Evolutionary conservation across 2,329 filamentous ascomycete species (phyloP).

Genomic region (Taxawa tesnikishii): DNA sequence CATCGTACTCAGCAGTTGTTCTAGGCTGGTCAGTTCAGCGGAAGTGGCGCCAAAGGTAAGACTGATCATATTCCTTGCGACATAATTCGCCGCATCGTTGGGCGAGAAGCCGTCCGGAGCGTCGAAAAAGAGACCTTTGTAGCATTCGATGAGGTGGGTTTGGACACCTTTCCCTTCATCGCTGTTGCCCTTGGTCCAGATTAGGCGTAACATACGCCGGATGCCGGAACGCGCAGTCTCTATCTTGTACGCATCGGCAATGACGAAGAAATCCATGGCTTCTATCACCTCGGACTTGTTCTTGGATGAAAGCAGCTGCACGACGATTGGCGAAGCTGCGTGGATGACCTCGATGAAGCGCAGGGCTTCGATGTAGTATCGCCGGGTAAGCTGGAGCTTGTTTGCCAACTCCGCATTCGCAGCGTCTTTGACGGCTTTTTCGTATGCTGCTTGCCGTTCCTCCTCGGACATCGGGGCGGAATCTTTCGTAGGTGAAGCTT

Average conservation of each 20-base stretch:
- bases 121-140: conserved; percentile 91
- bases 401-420: conserved; percentile 80
- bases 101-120: conserved; percentile 76
- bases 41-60: conserved; percentile 91
- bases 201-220: conserved; percentile 85
- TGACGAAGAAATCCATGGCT: conserved; percentile 96
- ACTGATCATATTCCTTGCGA: conserved; percentile 98
- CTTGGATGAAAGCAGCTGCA: conserved; percentile 78
- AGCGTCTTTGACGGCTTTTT: conserved; percentile 74
- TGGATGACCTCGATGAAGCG: conserved; percentile 89
- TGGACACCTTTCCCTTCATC: conserved; percentile 98
- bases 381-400: conserved; percentile 73
- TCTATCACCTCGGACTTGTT: conserved; percentile 99
- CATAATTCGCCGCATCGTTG: conserved; percentile 89
- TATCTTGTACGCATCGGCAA: conserved; percentile 91
- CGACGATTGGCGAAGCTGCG: conserved; percentile 65
- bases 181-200: conserved; percentile 99
- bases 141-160: conserved; percentile 91
- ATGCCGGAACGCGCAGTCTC: conserved; percentile 89
- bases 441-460: conserved; percentile 58
- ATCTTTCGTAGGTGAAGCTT: conserved; percentile 52
- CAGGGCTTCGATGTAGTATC: conserved; percentile 88
- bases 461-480: conserved; percentile 63
- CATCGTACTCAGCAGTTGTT: conserved; percentile 93
- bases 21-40: conserved; percentile 86